Percentiles rank a stretch among this genome's conserved stretches.
Conservation (phyloP, 179 eudicot species). For the Spinacia oleracea region DNA sequence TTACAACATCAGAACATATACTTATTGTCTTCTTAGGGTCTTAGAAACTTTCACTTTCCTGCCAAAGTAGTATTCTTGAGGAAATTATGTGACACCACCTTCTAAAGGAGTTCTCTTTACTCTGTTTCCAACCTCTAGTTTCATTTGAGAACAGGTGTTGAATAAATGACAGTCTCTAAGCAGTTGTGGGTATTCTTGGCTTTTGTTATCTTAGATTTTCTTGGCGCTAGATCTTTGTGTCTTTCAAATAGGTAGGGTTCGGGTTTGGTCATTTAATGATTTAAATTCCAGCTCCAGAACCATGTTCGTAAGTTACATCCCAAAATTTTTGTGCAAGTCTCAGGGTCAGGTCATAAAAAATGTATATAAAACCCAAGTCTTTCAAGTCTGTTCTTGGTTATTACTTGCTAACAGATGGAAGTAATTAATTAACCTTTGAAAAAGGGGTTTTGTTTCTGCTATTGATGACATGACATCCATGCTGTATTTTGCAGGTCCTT, state of each 20-base stretch:
- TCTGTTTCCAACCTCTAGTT: background rate
- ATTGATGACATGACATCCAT: background rate
- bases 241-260: background rate
- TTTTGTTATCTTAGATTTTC: background rate
- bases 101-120: background rate
- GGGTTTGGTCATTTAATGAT: background rate
- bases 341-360: background rate
- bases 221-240: background rate
- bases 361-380: background rate
- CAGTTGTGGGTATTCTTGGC: background rate
- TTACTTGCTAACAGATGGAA: background rate
- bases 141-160: background rate
- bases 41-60: background rate
- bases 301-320: background rate
- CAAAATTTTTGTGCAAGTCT: background rate
- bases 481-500: slow-evolving; percentile 63
- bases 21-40: background rate
- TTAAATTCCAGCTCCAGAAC: background rate
- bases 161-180: background rate
- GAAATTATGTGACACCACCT: background rate
- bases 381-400: background rate
- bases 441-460: background rate
- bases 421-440: background rate
- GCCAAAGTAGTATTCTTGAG: background rate
- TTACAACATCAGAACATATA: background rate